Base-by-base conservation (phyloP, 2,329 filamentous ascomycete species). In the Orbilia blumenaviensis region DNA sequence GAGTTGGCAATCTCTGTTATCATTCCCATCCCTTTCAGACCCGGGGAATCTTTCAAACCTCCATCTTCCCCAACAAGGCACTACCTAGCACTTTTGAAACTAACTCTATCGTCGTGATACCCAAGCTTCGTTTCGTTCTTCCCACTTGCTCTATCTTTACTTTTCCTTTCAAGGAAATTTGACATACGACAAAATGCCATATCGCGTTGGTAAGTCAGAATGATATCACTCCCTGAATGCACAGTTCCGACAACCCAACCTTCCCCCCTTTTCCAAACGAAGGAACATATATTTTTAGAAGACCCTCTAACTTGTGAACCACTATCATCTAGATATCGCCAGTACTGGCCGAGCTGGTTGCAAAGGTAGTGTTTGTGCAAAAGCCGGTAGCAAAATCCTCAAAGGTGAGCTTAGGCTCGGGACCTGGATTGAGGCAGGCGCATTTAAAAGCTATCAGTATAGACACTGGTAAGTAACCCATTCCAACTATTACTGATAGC, bases 391-490 rank as follows among this genome's bases (percentile, higher is more conserved):
- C 14, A 73, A 69, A 42, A 78, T 78, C 58, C 16, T n/a, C 21
- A 78, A 78, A 62, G 77, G 71, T 16, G 73, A 77, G 25, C 50
- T 78, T 12, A 58, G 77, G 25, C 62, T 73, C 27, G 77, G 77
- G n/a, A 77, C 77, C 10, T 78, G 66, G 73, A 34, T 78, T 12
- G 74, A 77, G 23, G 64, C 46, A 3, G 32, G 32, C 48, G n/a
- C 36, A 3, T 58, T 68, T 27, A 54, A 36, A 12, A 68, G 62
- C 23, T 77, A 54, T 8, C 60, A 77, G 16, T 78, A 66, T 52
- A 69, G 66, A n/a, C 74, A 77, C 36, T 77, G 73, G 77, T 78
- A 68, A 60, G 77, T 75, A n/a, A n/a, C n/a, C n/a, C n/a, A n/a
- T n/a, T n/a, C n/a, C n/a, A 54, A 36, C 18, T 60, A 7, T 7